A percentile compares a stretch with the other conserved stretches of the same genome.
Evolutionary conservation across 345 rosid genomes (phyloP).

Genomic region (Eucalyptus lansdowneana): DNA sequence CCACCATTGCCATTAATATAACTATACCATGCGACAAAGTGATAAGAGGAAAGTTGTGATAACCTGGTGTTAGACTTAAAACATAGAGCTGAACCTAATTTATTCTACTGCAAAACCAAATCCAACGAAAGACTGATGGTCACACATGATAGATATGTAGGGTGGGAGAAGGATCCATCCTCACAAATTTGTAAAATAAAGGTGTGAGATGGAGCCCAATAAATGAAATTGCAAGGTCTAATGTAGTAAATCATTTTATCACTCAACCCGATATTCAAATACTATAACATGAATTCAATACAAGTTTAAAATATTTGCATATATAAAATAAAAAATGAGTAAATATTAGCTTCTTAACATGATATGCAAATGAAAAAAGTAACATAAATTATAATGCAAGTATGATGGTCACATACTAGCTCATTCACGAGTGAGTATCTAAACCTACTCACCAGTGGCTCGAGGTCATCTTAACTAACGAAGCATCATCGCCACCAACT

Average conservation of each 20-base stretch:
- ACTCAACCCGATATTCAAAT: not conserved
- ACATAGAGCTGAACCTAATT: not conserved
- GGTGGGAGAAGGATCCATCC: not conserved
- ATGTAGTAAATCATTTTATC: too few relatives aligned
- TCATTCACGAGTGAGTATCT: not conserved
- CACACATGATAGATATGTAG: not conserved
- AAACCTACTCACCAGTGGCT: not conserved
- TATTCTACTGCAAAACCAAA: not conserved
- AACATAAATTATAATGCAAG: not conserved
- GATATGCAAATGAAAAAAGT: not conserved
- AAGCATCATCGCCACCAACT: not conserved
- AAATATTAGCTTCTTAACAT: not conserved
- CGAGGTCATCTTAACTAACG: fast-evolving
- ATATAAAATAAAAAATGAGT: not conserved
- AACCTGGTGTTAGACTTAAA: not conserved
- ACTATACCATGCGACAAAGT: not conserved
- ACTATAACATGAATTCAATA: not conserved
- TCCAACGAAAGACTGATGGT: not conserved
- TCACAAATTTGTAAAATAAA: too few relatives aligned
- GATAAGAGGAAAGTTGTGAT: not conserved
- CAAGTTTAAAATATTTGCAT: too few relatives aligned
- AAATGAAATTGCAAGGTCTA: not conserved
- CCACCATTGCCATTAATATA: not conserved
- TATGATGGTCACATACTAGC: not conserved
- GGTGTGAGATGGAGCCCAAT: not conserved